A percentile compares a stretch with the other conserved stretches of the same genome.
Conservation (phyloP, 164 flowering plant genomes). For the Vitis rotundifolia region DNA sequence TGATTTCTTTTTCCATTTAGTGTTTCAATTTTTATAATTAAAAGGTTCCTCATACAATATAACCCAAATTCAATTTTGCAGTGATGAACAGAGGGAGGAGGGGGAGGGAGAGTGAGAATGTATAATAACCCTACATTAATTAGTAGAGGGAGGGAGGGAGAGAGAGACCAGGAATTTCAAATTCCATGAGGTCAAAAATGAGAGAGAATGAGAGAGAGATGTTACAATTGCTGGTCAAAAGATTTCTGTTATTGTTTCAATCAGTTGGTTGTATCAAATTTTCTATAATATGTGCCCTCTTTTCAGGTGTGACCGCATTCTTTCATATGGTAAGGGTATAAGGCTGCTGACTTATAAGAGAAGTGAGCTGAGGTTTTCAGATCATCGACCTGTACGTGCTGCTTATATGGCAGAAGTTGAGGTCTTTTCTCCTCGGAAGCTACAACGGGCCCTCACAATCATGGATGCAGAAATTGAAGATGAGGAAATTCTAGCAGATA, state of each 20-base stretch:
- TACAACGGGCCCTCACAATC: constrained; percentile 78
- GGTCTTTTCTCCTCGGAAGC: constrained; percentile 64
- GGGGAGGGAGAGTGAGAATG: too few relatives aligned
- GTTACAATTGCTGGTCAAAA: too few relatives aligned
- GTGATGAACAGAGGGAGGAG: too few relatives aligned
- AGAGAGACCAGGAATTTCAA: too few relatives aligned
- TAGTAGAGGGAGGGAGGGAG: too few relatives aligned
- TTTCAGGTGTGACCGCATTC: constrained; percentile 94
- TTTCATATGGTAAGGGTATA: constrained; percentile 83
- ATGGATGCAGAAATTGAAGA: constrained; percentile 82
- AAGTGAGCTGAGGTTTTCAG: constrained; percentile 71
- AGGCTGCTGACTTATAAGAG: constrained; percentile 64
- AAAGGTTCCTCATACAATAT: too few relatives aligned
- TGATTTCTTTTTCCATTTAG: too few relatives aligned
- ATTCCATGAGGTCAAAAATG: too few relatives aligned
- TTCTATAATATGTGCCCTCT: neutral
- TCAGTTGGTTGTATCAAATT: neutral
- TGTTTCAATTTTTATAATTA: too few relatives aligned
- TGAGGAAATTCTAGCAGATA: constrained; percentile 33
- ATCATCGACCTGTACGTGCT: constrained; percentile 95
- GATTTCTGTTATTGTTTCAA: neutral
- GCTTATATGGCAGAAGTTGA: constrained; percentile 78
- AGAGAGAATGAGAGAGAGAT: too few relatives aligned
- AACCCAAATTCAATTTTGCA: too few relatives aligned
- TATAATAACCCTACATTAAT: too few relatives aligned